phyloP scores from a whole-genome alignment of 2,329 filamentous ascomycete species.

The Pleochaeta shiraiana region DNA sequence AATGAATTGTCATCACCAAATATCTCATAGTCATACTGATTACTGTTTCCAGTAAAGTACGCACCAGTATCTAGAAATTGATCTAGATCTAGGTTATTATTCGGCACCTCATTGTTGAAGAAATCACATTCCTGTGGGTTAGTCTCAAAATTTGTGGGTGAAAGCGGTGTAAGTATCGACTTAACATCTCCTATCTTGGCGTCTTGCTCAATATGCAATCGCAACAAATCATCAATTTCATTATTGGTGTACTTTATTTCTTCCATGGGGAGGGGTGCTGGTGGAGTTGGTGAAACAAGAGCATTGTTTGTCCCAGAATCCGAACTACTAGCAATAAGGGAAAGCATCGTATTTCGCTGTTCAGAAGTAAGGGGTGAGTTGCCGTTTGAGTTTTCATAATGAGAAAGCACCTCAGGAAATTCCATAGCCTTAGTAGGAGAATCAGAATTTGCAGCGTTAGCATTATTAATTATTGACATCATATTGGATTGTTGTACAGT shows the following conservation, averaged over 20 bases:
- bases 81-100: slow-evolving; percentile 26
- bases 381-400: slow-evolving; percentile 23
- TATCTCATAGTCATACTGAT: not conserved
- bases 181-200: slow-evolving; percentile 54
- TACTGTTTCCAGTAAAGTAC: not conserved
- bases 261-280: slow-evolving; percentile 29
- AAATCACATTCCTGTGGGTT: slow-evolving; percentile 29
- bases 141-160: slow-evolving; percentile 57
- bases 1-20: not conserved
- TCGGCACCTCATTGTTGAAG: slow-evolving; percentile 19
- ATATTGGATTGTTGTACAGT: slow-evolving; percentile 33
- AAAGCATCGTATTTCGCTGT: slow-evolving; percentile 35
- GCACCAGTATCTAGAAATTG: slow-evolving; percentile 24
- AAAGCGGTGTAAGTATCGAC: slow-evolving; percentile 54
- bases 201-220: slow-evolving; percentile 59
- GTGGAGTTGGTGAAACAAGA: slow-evolving; percentile 17
- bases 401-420: slow-evolving; percentile 28
- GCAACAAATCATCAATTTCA: slow-evolving; percentile 59
- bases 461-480: slow-evolving; percentile 43
- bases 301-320: slow-evolving; percentile 15
- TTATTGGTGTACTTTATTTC: slow-evolving; percentile 46
- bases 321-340: slow-evolving; percentile 29
- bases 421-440: slow-evolving; percentile 18
- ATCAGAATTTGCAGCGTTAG: slow-evolving; percentile 28
- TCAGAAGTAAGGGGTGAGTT: slow-evolving; percentile 34